These are phyloP conservation scores for Antarctomyces pellizariae DNA, from an alignment of 495 filamentous ascomycete species.

Conservation along the genomic window DNA sequence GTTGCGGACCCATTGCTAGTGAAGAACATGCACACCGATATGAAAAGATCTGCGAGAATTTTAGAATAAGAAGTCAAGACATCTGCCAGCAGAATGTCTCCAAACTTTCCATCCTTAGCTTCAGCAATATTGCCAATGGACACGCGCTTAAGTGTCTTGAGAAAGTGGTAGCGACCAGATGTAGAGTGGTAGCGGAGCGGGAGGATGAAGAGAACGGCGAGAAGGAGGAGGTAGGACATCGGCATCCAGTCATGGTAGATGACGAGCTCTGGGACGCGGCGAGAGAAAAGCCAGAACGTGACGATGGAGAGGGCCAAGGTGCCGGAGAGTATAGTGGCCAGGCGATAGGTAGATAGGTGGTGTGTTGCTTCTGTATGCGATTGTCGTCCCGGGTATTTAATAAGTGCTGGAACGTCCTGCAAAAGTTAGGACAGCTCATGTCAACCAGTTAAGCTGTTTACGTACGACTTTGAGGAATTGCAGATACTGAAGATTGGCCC, in stretches of 20 bases:
- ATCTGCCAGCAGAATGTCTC: conserved; percentile 85
- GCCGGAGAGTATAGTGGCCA: conserved; percentile 50
- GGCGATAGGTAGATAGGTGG: conserved; percentile 58
- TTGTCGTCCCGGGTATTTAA: conserved; percentile 50
- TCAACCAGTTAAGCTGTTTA: conserved; percentile 3
- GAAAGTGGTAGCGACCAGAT: conserved; percentile 50
- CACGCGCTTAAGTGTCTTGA: conserved; percentile 46
- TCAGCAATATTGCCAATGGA: conserved; percentile 60
- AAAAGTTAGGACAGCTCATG: neutral
- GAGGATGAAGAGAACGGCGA: conserved; percentile 43
- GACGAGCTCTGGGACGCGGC: conserved; percentile 38
- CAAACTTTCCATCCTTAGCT: conserved; percentile 66
- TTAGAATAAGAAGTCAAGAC: conserved; percentile 86
- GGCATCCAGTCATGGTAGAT: conserved; percentile 59
- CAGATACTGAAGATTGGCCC: conserved; percentile 63
- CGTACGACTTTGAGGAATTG: conserved; percentile 44
- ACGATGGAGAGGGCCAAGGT: conserved; percentile 45
- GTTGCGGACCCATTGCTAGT: conserved; percentile 40
- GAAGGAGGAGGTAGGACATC: conserved; percentile 47
- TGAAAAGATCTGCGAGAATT: conserved; percentile 71
- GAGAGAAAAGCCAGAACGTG: conserved; percentile 64
- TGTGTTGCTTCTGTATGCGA: conserved; percentile 42
- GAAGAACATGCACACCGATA: conserved; percentile 79
- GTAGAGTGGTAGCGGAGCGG: conserved; percentile 48
- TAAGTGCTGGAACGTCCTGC: conserved; percentile 54